Percentiles rank a stretch among this genome's conserved stretches.
Conservation (phyloP, 1,139 yeast species). For the Taphrina betulina region DNA sequence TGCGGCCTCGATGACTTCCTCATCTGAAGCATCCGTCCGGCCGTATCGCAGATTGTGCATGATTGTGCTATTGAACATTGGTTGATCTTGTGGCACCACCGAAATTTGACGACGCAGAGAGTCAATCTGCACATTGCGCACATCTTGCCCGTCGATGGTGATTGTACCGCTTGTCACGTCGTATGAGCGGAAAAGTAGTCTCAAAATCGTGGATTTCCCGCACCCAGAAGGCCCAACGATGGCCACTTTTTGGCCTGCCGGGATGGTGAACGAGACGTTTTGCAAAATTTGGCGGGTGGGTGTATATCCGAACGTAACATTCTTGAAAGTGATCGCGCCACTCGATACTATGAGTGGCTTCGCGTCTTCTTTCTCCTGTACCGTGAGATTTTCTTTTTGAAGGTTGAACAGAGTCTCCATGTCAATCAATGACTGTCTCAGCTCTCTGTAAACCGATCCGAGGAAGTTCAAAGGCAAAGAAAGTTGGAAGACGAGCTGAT, state of each 20-base stretch:
- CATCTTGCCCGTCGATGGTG: constrained; percentile 83
- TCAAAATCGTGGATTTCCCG: constrained; percentile 76
- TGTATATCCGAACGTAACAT: constrained; percentile 89
- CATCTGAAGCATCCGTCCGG: constrained; percentile 58
- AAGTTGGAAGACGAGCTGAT: constrained; percentile 91
- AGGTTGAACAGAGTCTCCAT: constrained; percentile 88
- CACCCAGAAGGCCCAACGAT: constrained; percentile 48
- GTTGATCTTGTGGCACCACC: constrained; percentile 85
- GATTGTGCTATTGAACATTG: constrained; percentile 63
- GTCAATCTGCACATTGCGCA: constrained; percentile 68
- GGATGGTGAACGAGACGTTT: constrained; percentile 79
- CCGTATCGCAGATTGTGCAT: constrained; percentile 88
- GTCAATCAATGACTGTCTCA: constrained; percentile 85
- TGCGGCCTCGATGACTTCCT: constrained; percentile 66
- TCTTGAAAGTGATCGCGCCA: constrained; percentile 83
- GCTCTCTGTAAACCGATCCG: constrained; percentile 82
- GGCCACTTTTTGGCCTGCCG: constrained; percentile 45
- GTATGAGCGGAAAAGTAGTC: constrained; percentile 82
- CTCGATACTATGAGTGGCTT: constrained; percentile 55
- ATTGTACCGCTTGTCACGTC: constrained; percentile 78
- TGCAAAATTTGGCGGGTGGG: constrained; percentile 80
- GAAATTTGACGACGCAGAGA: constrained; percentile 74
- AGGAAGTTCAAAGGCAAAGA: constrained; percentile 91
- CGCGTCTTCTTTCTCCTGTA: constrained; percentile 62
- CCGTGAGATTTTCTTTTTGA: constrained; percentile 69